Base-by-base conservation (phyloP, 257 asterid genomes). In the Apocynum venetum region DNA sequence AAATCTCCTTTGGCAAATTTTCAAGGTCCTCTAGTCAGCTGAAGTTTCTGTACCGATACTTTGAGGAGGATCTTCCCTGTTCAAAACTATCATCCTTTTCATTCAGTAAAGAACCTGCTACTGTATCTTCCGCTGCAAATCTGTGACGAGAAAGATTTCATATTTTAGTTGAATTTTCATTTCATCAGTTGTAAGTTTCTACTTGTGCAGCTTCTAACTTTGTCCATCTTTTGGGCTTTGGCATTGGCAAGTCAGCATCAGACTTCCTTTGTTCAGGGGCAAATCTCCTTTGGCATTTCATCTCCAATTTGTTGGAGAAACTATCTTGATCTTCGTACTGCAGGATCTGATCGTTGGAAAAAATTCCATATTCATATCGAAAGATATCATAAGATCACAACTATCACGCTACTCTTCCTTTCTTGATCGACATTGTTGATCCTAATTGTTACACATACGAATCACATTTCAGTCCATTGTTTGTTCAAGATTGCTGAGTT, bases 281-380 rank as follows among this genome's bases (percentile, higher is more conserved):
- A 92, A 90, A 90, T 89, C 97, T 89, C 93, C 97, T 92, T 88
- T 92, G 97, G 97, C 97, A 90, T 82, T 82, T 71, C 61, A 84
- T 89, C 97, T 91, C 92, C 91, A 40, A 44, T 41, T 77, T 75
- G 68, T 85, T 82, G 92, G 96, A 86, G 95, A 82, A 82, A 80
- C 75, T 87, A 74, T 73, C 60, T 70, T 78, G 78, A 80, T 85
- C 80, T 72, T 69, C 31, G 80, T 72, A 55, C 63, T 64, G 43
- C 56, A 59, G 61, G 66, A 81, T 79, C 80, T 53, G 80, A 72
- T 81, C 46, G 71, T 48, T 76, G 71, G 75, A 31, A 38, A 56
- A 38, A 56, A 11, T 1, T 2, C 49, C 7, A 73, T 41, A 10
- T 72, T 52, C n/a, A 4, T 10, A 13, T 52, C 51, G 76, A 20